Percentiles rank a stretch among this genome's conserved stretches.
Conservation (phyloP, 176 grass and related monocot genomes). For the Oryza punctata region DNA sequence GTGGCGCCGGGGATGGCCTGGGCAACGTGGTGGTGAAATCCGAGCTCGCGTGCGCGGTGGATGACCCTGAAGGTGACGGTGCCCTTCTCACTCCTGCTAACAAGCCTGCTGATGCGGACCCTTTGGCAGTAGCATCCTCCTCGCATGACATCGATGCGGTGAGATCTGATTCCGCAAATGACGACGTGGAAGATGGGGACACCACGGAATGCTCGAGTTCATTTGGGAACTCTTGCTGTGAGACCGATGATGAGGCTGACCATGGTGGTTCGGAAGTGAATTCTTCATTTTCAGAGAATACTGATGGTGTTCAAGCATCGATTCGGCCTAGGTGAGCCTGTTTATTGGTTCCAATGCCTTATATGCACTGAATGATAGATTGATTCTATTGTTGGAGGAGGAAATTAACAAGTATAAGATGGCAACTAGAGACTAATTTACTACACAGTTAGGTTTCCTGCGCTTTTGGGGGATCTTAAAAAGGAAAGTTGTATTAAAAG, state of each 20-base stretch:
- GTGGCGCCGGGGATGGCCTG: neutral
- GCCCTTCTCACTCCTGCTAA: neutral
- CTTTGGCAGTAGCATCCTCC: neutral
- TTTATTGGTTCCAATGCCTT: neutral
- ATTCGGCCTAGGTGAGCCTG: slow-evolving; percentile 59
- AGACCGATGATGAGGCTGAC: slow-evolving; percentile 51
- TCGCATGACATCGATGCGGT: neutral
- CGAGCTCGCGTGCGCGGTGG: neutral
- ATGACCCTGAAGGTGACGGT: neutral
- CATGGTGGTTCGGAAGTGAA: slow-evolving; percentile 63
- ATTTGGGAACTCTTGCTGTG: slow-evolving; percentile 67
- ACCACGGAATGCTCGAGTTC: slow-evolving; percentile 85
- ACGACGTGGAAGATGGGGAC: slow-evolving; percentile 45
- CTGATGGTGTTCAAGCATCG: slow-evolving; percentile 24
- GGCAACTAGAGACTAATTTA: slow-evolving; percentile 6
- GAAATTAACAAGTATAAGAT: slow-evolving; percentile 1
- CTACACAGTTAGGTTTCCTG: slow-evolving; percentile 7
- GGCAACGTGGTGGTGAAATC: slow-evolving; percentile 26
- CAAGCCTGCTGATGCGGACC: neutral
- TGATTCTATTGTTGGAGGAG: slow-evolving; percentile 7
- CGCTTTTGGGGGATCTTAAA: neutral
- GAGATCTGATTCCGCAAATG: neutral
- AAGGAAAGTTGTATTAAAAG: neutral
- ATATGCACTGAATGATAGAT: slow-evolving; percentile 5
- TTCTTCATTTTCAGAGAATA: slow-evolving; percentile 42